Evolutionary conservation across 1,284 basidiomycete genomes (phyloP), one percentile per base, ranked within the genome.

Genomic region (Moniliophthora roreri): DNA sequence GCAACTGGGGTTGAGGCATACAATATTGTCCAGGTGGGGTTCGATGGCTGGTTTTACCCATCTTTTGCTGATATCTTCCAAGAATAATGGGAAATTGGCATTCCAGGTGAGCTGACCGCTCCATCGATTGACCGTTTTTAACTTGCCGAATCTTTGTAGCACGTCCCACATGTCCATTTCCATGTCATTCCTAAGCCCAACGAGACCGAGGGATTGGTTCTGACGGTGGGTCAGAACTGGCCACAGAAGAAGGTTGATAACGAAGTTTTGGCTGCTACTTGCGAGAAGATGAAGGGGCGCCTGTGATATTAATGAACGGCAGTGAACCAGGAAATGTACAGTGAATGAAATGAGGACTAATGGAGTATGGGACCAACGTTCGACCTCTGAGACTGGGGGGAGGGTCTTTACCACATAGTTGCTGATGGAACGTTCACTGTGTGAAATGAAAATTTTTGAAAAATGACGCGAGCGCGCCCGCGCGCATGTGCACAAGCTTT

Each of bases 1-100:
- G 81, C 84, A 5, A 76, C 76, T 2, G 81, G 78, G 4, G 72
- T 71, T 0, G 70, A 78, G 42, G 69, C 86, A 58, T 89, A 82
- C 72, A 88, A 88, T 59, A 68, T 88, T 48, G 65, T 87, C 13
- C 80, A 79, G 75, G 73, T 71, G 28, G 5, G 61, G 15, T 35
- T 10, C 26, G 3, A 34, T 8, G 10, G 26, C 7, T 11, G 7
- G 46, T n/a, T 13, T 36, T 18, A 26, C 4, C 26, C 41, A 5
- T 11, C 36, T 15, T 21, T 48, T 35, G 13, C 24, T 20, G n/a
- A 23, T 18, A 32, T 13, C 16, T 21, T 18, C 9, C 18, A 34
- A 71, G 74, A 75, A 76, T 55, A 74, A 75, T 50, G 73, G 72
- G 2, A 69, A 66, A 56, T 39, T 71, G 23, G 73, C 73, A 1